Conservation (phyloP, 208 protist species). For the Leishmania amazonensis region DNA sequence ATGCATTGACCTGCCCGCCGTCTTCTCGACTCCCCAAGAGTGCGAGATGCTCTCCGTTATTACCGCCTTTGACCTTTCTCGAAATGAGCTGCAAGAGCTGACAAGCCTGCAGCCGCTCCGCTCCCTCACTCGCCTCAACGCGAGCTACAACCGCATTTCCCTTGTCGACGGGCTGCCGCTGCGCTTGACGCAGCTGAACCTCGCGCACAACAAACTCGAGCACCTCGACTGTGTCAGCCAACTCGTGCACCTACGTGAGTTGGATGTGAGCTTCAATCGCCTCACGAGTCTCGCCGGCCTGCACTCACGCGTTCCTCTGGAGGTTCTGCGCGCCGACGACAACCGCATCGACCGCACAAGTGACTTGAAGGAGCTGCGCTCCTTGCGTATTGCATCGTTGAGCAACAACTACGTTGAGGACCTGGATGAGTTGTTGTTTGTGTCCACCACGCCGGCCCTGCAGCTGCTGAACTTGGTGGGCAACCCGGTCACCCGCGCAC, state of each 20-base stretch:
- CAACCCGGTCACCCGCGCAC: constrained; percentile 64
- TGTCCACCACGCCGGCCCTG: constrained; percentile 44
- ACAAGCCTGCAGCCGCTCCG: constrained; percentile 58
- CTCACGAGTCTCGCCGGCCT: constrained; percentile 63
- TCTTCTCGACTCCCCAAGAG: constrained; percentile 64
- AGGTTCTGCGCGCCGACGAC: constrained; percentile 68
- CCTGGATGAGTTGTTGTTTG: constrained; percentile 65
- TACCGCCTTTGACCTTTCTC: constrained; percentile 85
- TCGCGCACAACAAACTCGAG: constrained; percentile 75
- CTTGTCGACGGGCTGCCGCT: constrained; percentile 58
- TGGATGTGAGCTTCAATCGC: constrained; percentile 81
- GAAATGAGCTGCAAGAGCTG: constrained; percentile 67
- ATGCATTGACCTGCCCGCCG: constrained; percentile 71
- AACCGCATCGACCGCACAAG: constrained; percentile 60
- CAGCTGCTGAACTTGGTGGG: constrained; percentile 59
- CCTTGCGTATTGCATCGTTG: constrained; percentile 54
- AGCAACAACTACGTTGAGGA: constrained; percentile 81
- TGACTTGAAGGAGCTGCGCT: constrained; percentile 59
- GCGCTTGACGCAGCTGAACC: constrained; percentile 64
- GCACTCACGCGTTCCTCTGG: constrained; percentile 40
- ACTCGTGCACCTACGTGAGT: constrained; percentile 67
- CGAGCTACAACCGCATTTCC: constrained; percentile 73
- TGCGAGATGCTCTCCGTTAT: constrained; percentile 60
- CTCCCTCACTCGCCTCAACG: constrained; percentile 60
- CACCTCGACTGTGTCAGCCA: constrained; percentile 58